Percentiles rank a stretch among this genome's conserved stretches.
Evolutionary conservation across 441 rosid genomes (phyloP).

Genomic region (Erysimum pusillum): DNA sequence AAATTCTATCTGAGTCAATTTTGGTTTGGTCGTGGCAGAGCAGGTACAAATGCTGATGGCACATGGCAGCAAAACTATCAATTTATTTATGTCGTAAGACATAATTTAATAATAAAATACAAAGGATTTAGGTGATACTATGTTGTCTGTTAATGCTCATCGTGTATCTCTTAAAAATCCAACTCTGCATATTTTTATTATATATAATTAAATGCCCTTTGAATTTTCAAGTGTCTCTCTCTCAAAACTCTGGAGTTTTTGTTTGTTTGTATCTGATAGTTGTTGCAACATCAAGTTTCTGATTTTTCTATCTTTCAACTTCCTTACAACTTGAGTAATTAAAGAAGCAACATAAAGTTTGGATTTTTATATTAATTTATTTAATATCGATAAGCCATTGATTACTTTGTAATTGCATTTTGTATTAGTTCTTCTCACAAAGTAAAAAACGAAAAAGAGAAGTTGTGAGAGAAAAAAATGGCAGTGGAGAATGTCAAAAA

Average conservation of each 20-base stretch:
- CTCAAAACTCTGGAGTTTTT: conserved; percentile 38
- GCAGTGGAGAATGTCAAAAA: conserved; percentile 51
- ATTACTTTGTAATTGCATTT: conserved; percentile 4
- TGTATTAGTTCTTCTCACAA: conserved; percentile 32
- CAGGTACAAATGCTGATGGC: conserved; percentile 52
- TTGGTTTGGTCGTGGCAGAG: conserved; percentile 36
- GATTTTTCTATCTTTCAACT: conserved; percentile 30
- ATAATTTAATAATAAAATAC: conserved; percentile 45
- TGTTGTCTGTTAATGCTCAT: conserved; percentile 58
- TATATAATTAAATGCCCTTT: conserved; percentile 18
- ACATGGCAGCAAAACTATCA: conserved; percentile 58
- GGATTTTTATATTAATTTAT: background rate
- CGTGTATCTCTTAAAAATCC: conserved; percentile 37
- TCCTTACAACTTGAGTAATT: conserved; percentile 21
- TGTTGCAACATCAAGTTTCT: conserved; percentile 41
- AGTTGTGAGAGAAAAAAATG: conserved; percentile 47
- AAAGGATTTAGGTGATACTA: conserved; percentile 57
- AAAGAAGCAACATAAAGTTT: conserved; percentile 23
- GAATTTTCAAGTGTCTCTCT: conserved; percentile 39
- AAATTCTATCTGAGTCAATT: conserved; percentile 10
- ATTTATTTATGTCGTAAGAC: conserved; percentile 40
- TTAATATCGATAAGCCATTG: conserved; percentile 13
- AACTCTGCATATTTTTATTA: conserved; percentile 10
- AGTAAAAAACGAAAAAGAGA: background rate
- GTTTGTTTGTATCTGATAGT: conserved; percentile 42